Base-by-base conservation (phyloP, 345 rosid genomes). In the Populus euphratica region DNA sequence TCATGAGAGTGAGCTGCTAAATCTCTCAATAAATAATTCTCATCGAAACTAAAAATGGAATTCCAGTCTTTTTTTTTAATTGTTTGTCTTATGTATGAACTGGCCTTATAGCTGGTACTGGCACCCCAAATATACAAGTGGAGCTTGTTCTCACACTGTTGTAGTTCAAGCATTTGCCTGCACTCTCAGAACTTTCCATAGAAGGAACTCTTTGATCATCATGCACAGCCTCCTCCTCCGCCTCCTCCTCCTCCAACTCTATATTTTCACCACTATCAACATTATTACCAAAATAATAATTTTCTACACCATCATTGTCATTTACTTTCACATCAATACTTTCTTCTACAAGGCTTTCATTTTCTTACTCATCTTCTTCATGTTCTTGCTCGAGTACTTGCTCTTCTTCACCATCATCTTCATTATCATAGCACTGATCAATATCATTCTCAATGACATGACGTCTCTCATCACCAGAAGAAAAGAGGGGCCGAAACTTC, bases 21-120 rank as follows among this genome's bases (percentile, higher is more conserved):
- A 73, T 63, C 49, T 31, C 33, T 31, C 14, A 17, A 41, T 25
- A 62, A 38, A 38, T 33, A 31, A 25, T 36, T 25, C 44, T 14
- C 50, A 14, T 11, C 38, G 3, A 18, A 74, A 63, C 33, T 39
- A 21, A 39, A 23, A 13, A 23, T 1, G 16, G 33, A 12, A 21
- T 49, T 69, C 54, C 25, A 41, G 23, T 68, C 31, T 36, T 29
- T 2, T 27, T 36, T 17, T 50, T 17, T 72, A 5, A 12, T 13
- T 11, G 17, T 0, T 8, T 11, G n/a, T 11, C n/a, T 27, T 79
- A 85, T 66, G 77, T 76, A 13, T 78, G 86, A 63, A 87, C 79
- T 6, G 90, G 86, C 76, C 86, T 85, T 33, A 80, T 29, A 23
- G 86, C 78, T 21, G 86, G 85, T 5, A 87, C 75, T 21, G 82